phyloP scores from a whole-genome alignment of 1,139 yeast species.

The Pichia inconspicua region DNA sequence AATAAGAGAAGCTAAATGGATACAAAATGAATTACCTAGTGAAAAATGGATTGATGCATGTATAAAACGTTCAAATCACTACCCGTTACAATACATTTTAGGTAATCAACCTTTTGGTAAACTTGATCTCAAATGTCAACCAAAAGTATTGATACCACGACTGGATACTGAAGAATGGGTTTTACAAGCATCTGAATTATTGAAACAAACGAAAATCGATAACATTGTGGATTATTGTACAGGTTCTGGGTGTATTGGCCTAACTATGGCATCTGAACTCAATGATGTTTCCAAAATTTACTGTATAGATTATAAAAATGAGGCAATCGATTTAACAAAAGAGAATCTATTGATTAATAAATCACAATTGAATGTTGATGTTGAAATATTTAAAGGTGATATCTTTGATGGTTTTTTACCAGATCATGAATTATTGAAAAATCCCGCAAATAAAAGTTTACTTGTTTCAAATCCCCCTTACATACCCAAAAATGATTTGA shows the following conservation, averaged over 20 bases:
- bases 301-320: constrained; percentile 55
- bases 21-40: constrained; percentile 32
- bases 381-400: constrained; percentile 14
- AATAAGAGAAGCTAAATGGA: constrained; percentile 44
- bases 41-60: constrained; percentile 29
- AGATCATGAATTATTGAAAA: constrained; percentile 5
- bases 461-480: constrained; percentile 88
- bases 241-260: constrained; percentile 84
- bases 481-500: constrained; percentile 45
- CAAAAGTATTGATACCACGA: constrained; percentile 77
- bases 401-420: constrained; percentile 28
- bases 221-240: constrained; percentile 69
- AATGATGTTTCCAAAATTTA: constrained; percentile 31
- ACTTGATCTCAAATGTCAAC: constrained; percentile 50
- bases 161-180: constrained; percentile 97
- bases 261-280: constrained; percentile 33
- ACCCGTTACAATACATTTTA: constrained; percentile 77
- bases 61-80: constrained; percentile 35
- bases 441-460: constrained; percentile 34
- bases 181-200: constrained; percentile 31
- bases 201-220: constrained; percentile 17
- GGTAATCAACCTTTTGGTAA: constrained; percentile 83
- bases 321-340: constrained; percentile 45
- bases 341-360: constrained; percentile 33
- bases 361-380: not conserved